These are phyloP conservation scores for Curvularia sp. DNA, from an alignment of 2,329 filamentous ascomycete species.

Conservation along the genomic window DNA sequence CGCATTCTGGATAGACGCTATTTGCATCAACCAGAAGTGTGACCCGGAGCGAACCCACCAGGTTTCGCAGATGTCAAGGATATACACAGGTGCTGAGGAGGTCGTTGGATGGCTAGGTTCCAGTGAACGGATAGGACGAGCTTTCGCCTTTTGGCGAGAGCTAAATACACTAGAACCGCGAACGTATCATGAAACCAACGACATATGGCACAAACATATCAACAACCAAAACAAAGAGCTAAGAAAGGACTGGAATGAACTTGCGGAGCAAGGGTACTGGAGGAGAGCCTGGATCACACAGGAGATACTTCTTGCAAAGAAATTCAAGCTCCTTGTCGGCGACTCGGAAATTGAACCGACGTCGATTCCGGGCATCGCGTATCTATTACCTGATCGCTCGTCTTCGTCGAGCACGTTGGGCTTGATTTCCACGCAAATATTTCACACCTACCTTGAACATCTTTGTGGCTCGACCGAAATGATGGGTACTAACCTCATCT, in stretches of 20 bases:
- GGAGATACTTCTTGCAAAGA: slow-evolving; percentile 7
- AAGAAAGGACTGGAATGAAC: not conserved
- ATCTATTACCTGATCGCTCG: not conserved
- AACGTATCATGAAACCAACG: not conserved
- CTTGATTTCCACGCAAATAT: not conserved
- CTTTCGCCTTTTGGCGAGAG: not conserved
- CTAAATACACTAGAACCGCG: not conserved
- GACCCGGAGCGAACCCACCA: not conserved
- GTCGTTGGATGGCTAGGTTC: not conserved
- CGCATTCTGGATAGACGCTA: slow-evolving; percentile 35
- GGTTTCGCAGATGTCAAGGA: not conserved
- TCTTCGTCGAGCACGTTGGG: not conserved
- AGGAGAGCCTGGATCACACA: slow-evolving; percentile 15
- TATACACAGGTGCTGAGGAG: not conserved
- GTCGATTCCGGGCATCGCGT: not conserved
- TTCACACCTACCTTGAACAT: not conserved
- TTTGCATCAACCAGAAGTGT: slow-evolving; percentile 36
- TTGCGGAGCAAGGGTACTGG: slow-evolving; percentile 4
- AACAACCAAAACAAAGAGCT: not conserved
- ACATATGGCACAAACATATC: not conserved
- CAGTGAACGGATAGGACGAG: not conserved
- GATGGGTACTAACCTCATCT: not conserved
- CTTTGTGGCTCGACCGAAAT: not conserved
- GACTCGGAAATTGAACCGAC: not conserved
- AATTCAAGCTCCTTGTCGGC: slow-evolving; percentile 1